Conservation (phyloP, 2,329 filamentous ascomycete genomes). For the Botrytis fragariae region DNA sequence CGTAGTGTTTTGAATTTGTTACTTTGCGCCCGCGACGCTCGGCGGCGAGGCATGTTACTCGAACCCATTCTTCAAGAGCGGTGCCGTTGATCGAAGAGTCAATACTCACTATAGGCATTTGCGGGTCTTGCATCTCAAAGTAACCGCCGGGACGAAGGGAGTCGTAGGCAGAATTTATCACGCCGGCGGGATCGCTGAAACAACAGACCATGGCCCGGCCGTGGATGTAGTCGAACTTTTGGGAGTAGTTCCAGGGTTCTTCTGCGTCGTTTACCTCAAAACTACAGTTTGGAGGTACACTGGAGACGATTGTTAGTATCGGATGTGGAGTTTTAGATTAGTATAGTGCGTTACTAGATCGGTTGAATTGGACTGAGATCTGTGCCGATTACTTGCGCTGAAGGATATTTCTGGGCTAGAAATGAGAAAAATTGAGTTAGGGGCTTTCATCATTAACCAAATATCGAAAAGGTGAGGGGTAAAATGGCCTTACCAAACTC, state of each 20-base stretch:
- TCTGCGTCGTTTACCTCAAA: slow-evolving; percentile 53
- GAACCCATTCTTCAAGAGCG: slow-evolving; percentile 16
- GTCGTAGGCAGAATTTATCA: slow-evolving; percentile 32
- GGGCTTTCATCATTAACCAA: background rate
- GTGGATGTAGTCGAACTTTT: slow-evolving; percentile 52
- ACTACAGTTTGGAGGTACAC: slow-evolving; percentile 48
- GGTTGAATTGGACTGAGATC: slow-evolving; percentile 39
- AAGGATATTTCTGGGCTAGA: slow-evolving; percentile 32
- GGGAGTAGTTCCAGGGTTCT: slow-evolving; percentile 47
- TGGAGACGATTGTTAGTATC: background rate
- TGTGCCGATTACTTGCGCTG: slow-evolving; percentile 32
- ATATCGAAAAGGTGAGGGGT: background rate
- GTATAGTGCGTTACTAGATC: slow-evolving; percentile 17
- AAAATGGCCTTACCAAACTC: slow-evolving; percentile 30
- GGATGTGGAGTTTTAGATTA: background rate
- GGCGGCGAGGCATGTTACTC: slow-evolving; percentile 7
- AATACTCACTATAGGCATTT: slow-evolving; percentile 3
- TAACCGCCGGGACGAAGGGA: slow-evolving; percentile 20
- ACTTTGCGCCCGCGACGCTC: slow-evolving; percentile 9
- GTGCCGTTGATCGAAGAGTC: slow-evolving; percentile 11
- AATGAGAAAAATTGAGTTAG: background rate
- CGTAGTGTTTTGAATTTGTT: slow-evolving; percentile 36
- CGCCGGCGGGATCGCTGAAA: slow-evolving; percentile 39
- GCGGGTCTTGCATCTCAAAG: slow-evolving; percentile 24
- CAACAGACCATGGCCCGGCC: slow-evolving; percentile 43